Evolutionary conservation across 192 early-diverging fungal genomes (phyloP).

Genomic region (Lobosporangium transversale): DNA sequence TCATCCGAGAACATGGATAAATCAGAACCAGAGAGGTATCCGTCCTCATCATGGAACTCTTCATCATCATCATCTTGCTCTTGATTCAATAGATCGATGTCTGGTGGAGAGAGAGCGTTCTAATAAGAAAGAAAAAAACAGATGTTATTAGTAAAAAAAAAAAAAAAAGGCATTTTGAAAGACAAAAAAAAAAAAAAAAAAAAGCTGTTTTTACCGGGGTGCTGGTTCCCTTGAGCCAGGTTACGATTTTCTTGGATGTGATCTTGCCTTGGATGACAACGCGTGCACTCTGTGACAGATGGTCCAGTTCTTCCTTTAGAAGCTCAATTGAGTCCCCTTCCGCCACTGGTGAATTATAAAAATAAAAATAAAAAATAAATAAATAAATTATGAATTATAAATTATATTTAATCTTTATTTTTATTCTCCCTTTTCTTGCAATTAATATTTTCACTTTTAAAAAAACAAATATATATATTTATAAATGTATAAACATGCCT

Average conservation of each 20-base stretch:
- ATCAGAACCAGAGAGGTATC: conserved; percentile 45
- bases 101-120: conserved; percentile 3
- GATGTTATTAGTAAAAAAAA: not conserved
- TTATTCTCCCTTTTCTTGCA: too few species aligned
- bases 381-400: too few species aligned
- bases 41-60: conserved; percentile 23
- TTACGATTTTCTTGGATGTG: conserved; percentile 45
- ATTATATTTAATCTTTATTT: too few species aligned
- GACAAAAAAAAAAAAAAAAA: not conserved
- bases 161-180: not conserved
- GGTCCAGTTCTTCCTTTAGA: conserved; percentile 21
- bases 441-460: not conserved
- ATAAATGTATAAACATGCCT: too few species aligned
- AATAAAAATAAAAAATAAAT: too few species aligned
- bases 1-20: conserved; percentile 34
- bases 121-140: conserved; percentile 8
- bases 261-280: conserved; percentile 33
- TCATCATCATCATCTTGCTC: conserved; percentile 18
- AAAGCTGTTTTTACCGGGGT: conserved; percentile 2
- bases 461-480: too few species aligned
- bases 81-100: conserved; percentile 1
- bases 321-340: conserved; percentile 33
- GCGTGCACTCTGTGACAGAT: conserved; percentile 14
- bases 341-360: too few species aligned
- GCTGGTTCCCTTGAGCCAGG: conserved; percentile 27